Evolutionary conservation across 495 filamentous ascomycete genomes (phyloP).

Genomic region (Penicillium herquei): DNA sequence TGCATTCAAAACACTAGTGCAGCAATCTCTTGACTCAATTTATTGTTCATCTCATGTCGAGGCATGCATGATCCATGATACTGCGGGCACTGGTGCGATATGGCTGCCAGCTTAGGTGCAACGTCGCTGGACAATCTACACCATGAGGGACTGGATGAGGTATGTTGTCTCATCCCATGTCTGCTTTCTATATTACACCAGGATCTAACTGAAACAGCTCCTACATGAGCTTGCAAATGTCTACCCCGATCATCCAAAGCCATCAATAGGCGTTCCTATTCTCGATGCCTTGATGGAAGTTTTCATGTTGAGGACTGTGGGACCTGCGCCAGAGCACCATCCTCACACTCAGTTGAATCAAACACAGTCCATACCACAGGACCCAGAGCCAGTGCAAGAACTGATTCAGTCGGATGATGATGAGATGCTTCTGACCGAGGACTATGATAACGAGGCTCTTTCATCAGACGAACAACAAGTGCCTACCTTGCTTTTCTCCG

Average conservation of each 20-base stretch:
- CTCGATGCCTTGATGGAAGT: slow-evolving; percentile 51
- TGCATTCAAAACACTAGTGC: no score
- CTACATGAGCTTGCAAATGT: slow-evolving; percentile 45
- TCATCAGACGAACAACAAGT: not conserved
- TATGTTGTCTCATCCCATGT: slow-evolving; percentile 30
- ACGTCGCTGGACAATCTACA: slow-evolving; percentile 64
- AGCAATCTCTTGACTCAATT: no score
- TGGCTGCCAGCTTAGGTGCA: slow-evolving; percentile 53
- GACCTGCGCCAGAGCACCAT: not conserved
- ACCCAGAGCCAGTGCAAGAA: not conserved
- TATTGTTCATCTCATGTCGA: not conserved
- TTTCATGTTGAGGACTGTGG: slow-evolving; percentile 30
- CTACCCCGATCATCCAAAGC: slow-evolving; percentile 12
- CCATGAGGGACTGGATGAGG: slow-evolving; percentile 64
- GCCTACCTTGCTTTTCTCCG: slow-evolving; percentile 11
- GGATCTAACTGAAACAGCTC: slow-evolving; percentile 27
- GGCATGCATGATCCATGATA: slow-evolving; percentile 21
- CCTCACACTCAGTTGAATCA: slow-evolving; percentile 1
- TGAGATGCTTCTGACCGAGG: slow-evolving; percentile 15
- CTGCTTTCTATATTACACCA: not conserved
- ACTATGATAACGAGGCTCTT: not conserved
- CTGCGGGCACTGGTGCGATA: slow-evolving; percentile 9
- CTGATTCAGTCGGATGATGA: slow-evolving; percentile 10
- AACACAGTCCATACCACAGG: not conserved
- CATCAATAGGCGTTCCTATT: slow-evolving; percentile 40